Conservation (phyloP, 208 protist species). For the Leishmania tropica region DNA sequence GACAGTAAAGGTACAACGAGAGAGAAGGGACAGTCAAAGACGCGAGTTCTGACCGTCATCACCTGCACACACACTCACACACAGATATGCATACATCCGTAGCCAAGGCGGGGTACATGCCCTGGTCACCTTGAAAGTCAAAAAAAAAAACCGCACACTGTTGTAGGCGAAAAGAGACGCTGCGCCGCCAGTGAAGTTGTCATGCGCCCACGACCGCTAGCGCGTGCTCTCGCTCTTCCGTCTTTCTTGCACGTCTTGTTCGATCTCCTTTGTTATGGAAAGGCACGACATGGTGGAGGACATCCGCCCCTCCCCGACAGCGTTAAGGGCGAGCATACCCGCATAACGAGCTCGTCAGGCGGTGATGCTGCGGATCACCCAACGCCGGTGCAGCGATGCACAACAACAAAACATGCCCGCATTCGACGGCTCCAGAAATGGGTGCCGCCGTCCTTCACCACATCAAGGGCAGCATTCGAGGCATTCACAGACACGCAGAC, state of each 20-base stretch:
- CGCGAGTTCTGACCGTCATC: background rate
- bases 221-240: background rate
- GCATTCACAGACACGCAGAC: background rate
- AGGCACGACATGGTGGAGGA: background rate
- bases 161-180: too few species aligned
- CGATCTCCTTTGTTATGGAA: background rate
- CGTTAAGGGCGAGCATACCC: background rate
- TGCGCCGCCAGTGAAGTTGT: too few species aligned
- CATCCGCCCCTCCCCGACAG: too few species aligned
- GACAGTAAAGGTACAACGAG: background rate
- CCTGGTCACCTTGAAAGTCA: background rate
- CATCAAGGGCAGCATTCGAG: too few species aligned
- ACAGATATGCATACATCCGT: background rate
- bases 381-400: background rate
- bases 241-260: background rate
- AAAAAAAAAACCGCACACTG: background rate
- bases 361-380: background rate
- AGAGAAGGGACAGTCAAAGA: background rate
- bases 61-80: background rate
- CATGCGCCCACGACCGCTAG: too few species aligned
- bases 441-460: too few species aligned
- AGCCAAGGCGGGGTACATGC: background rate
- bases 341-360: background rate
- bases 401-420: too few species aligned
- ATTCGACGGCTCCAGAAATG: background rate